Base-by-base conservation (phyloP, 768 basidiomycete species). In the Mycena metata region DNA sequence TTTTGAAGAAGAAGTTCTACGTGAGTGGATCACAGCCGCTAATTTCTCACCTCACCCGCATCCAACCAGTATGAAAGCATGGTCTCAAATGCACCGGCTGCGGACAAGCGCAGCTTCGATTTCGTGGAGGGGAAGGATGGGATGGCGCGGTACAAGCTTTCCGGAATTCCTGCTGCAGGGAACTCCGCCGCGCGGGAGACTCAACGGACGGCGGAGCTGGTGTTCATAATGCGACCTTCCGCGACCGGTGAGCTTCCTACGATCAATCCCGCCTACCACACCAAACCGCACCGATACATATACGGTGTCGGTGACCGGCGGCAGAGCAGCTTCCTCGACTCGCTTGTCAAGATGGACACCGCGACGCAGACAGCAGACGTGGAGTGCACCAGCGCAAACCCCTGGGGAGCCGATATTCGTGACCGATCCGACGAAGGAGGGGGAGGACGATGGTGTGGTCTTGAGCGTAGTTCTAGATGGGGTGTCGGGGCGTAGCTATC, bases 391-490 rank as follows among this genome's bases (percentile, higher is more conserved):
- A 10, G 77, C 76, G 30, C 77, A 79, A 46, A 80, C 59, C 12
- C 77, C 81, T 6, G 76, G 80, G 16, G 81, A 83, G 69, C 78
- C 82, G 19, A 79, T 83, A 45, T 83, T 83, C 36, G 74, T 81
- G 13, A 57, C 75, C 1, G 51, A 77, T n/a, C 80, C 82, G 0
- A 50, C 75, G 21, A 74, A 72, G 19, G 67, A 64, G 0, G 66
- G 57, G 0, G 82, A 83, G 51, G 82, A 82, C 55, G 80, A 78
- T 13, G 82, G 82, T 0, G 80, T 82, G 3, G 70, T 83, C 24
- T 58, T 83, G 58, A 79, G 68, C n/a, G 77, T 83, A 17, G 80
- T 80, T 35, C 75, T 83, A 19, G 77, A 83, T 36, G 79, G 75
- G 10, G 69, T 66, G 17, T 19, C 66, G 15, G 76, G 70, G 49